Evolutionary conservation across 257 asterid genomes (phyloP), one percentile per base, ranked within the genome.

Genomic region (Ilex aquifolium): DNA sequence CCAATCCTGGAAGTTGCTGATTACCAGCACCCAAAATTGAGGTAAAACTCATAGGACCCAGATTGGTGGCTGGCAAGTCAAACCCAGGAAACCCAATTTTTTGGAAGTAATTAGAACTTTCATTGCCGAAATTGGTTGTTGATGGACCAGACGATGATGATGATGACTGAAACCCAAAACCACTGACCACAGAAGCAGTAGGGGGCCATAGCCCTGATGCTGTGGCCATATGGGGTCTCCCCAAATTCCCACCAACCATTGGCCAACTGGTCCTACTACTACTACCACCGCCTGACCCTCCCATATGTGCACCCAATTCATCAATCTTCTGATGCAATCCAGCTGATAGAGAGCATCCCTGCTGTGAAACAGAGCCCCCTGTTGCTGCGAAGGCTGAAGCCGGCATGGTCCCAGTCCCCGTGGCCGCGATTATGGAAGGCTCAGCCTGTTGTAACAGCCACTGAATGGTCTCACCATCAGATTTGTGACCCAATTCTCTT

Each of bases 381-480:
- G 42, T 8, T 36, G 42, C 78, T 0, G 91, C 80, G 17, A 82
- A 53, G 52, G 86, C 95, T 0, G 95, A 87, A 4, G 95, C 92
- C 3, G 90, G 95, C 13, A 84, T 73, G 4, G 95, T 87, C 14
- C 95, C 95, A 2, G 82, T 74, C 5, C 95, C 95, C 0, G 95
- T 87, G 40, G 90, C 95, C 2, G 95, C 92, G 32, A 87, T 79
- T 52, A 87, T 84, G 2, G 95, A 84, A 0, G 92, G 88, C 50
- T 87, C 92, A 1, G 92, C 90, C 49, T 87, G 86, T 44, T 84
- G 87, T 10, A 87, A 75, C 63, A 87, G 59, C 95, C 95, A 87
- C 80, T 87, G 95, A 51, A 86, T 82, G 8, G 95, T 86, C 62
- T 85, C 93, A 0, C 93, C 93, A 49, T 85, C 95, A 29, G 91